phyloP scores from a whole-genome alignment of 495 filamentous ascomycete genomes.

The Copromyces sp. region DNA sequence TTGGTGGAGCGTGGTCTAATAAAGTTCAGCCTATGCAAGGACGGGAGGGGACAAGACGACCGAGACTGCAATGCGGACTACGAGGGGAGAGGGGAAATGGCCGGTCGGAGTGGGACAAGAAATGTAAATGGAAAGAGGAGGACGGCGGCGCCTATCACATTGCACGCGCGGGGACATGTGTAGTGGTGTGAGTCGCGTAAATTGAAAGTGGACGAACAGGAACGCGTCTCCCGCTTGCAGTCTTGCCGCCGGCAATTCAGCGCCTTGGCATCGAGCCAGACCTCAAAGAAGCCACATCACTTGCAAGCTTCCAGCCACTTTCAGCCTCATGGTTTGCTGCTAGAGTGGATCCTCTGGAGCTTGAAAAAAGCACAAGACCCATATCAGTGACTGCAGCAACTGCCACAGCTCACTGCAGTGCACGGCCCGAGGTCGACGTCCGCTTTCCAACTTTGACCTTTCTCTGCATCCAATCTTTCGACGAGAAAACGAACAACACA shows the following conservation, averaged over 20 bases:
- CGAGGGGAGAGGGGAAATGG: not conserved
- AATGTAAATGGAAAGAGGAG: not conserved
- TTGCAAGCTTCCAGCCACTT: not conserved
- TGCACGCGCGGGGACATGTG: too few relatives aligned
- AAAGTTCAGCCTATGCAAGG: too few relatives aligned
- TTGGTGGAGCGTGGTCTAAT: not conserved
- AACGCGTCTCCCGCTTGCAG: constrained; percentile 4
- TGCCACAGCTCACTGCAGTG: not conserved
- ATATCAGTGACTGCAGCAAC: not conserved
- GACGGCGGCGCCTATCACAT: too few relatives aligned
- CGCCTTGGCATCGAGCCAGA: not conserved
- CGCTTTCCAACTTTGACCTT: not conserved
- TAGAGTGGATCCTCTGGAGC: not conserved
- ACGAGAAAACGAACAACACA: not conserved
- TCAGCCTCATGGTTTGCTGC: not conserved
- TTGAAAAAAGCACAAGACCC: not conserved
- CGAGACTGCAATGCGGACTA: not conserved
- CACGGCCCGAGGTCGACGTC: not conserved
- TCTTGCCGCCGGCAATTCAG: not conserved
- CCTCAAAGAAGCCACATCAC: not conserved
- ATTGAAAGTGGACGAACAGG: constrained; percentile 10
- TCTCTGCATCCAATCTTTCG: too few relatives aligned
- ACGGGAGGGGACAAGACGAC: too few relatives aligned
- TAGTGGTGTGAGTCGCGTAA: constrained; percentile 13
- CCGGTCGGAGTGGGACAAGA: not conserved